Evolutionary conservation across 2,329 filamentous ascomycete genomes (phyloP).

Genomic region (Xylariaceae sp.): DNA sequence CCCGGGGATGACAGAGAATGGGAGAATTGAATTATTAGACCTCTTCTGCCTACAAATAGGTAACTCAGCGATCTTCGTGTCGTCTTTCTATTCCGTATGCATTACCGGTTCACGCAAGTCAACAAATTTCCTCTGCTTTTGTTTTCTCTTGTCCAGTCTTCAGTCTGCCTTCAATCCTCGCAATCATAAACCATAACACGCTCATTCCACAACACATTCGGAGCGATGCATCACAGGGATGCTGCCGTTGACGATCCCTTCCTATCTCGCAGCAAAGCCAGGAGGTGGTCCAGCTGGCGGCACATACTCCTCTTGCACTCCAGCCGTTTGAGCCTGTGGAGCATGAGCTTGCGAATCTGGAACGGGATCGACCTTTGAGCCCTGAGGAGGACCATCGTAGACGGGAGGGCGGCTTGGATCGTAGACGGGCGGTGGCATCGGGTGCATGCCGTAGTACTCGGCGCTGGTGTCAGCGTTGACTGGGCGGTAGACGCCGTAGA

Average conservation of each 20-base stretch:
- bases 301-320: conserved; percentile 29
- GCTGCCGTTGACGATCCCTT: neutral
- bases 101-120: too few species aligned
- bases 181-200: too few species aligned
- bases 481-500: conserved; percentile 37
- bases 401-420: conserved; percentile 53
- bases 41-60: neutral
- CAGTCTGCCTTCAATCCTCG: too few species aligned
- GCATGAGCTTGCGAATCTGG: conserved; percentile 33
- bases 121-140: too few species aligned
- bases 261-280: neutral
- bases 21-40: neutral
- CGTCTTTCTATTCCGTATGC: neutral
- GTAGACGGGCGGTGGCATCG: conserved; percentile 54
- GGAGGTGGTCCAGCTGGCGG: conserved; percentile 43
- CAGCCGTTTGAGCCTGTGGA: neutral
- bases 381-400: conserved; percentile 47
- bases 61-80: neutral
- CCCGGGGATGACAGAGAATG: neutral
- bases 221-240: neutral
- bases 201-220: neutral
- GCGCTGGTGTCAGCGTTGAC: conserved; percentile 25
- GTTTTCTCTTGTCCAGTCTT: too few species aligned
- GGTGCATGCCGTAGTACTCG: conserved; percentile 44
- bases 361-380: conserved; percentile 49